A percentile compares a stretch with the other conserved stretches of the same genome.
These are phyloP conservation scores for Dovyalis caffra DNA, from an alignment of 345 rosid genomes.

Conservation along the genomic window DNA sequence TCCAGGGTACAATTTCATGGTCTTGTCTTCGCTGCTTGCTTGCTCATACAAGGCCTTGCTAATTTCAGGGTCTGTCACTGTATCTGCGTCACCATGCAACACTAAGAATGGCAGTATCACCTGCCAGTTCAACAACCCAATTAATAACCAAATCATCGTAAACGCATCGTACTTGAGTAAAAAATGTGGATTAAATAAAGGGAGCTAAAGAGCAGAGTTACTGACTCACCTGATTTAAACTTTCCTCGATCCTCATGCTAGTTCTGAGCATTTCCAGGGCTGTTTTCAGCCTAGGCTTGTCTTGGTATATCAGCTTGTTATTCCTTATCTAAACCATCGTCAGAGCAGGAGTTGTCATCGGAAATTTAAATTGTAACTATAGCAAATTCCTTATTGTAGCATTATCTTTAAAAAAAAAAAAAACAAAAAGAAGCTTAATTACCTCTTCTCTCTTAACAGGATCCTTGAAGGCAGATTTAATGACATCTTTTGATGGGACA, in stretches of 20 bases:
- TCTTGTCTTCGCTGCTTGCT: conserved; percentile 79
- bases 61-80: conserved; percentile 89
- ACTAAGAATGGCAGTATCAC: conserved; percentile 77
- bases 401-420: background rate
- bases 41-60: conserved; percentile 78
- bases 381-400: background rate
- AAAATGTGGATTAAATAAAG: background rate
- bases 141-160: background rate
- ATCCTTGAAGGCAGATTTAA: conserved; percentile 77
- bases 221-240: conserved; percentile 51
- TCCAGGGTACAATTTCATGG: conserved; percentile 72
- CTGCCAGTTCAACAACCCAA: conserved; percentile 33
- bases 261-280: conserved; percentile 91
- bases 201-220: background rate
- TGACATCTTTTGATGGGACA: conserved; percentile 86
- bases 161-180: background rate
- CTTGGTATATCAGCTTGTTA: conserved; percentile 93
- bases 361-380: background rate
- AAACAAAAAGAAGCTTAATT: background rate
- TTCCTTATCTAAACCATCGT: conserved; percentile 52
- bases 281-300: conserved; percentile 91
- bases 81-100: conserved; percentile 92
- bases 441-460: conserved; percentile 82
- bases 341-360: background rate
- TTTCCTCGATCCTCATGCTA: conserved; percentile 79